Evolutionary conservation across 176 grass and related monocot species (phyloP).

Genomic region (Cenchrus americanus): DNA sequence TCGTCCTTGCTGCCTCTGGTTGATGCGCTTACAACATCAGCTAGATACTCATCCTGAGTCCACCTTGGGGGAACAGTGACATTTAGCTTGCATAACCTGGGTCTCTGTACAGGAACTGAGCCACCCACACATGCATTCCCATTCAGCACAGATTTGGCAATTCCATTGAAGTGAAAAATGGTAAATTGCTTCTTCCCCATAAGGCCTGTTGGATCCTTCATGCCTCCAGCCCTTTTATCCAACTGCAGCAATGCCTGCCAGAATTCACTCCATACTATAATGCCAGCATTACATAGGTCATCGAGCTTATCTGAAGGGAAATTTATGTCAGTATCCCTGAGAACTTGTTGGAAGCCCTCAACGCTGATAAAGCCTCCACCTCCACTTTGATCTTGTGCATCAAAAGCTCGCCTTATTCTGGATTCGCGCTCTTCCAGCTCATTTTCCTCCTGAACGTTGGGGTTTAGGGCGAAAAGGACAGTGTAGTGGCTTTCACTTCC

Average conservation of each 20-base stretch:
- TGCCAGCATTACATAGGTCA: constrained; percentile 69
- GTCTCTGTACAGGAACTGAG: constrained; percentile 76
- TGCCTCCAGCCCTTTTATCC: constrained; percentile 82
- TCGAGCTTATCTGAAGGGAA: constrained; percentile 82
- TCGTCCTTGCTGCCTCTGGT: constrained; percentile 57
- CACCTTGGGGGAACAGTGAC: constrained; percentile 89
- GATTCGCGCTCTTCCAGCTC: constrained; percentile 89
- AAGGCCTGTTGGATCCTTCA: constrained; percentile 90
- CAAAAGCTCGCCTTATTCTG: constrained; percentile 87
- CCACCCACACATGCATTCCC: constrained; percentile 51
- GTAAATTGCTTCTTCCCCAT: constrained; percentile 97
- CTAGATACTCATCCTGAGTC: constrained; percentile 91
- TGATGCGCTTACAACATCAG: constrained; percentile 68
- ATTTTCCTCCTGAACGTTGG: constrained; percentile 89
- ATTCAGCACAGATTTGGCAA: constrained; percentile 89
- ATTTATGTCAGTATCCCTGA: constrained; percentile 68
- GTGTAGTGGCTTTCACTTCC: constrained; percentile 99
- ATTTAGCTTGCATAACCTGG: constrained; percentile 86
- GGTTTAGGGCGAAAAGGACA: constrained; percentile 86
- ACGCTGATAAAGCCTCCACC: constrained; percentile 87
- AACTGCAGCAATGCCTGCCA: constrained; percentile 88
- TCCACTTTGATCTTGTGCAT: constrained; percentile 91
- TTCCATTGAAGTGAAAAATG: constrained; percentile 99
- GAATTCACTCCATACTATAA: constrained; percentile 99
- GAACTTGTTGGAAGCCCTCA: constrained; percentile 85